Percentiles rank a stretch among this genome's conserved stretches.
phyloP scores from a whole-genome alignment of 2,329 filamentous ascomycete genomes.

The Talaromyces albobiverticillius region DNA sequence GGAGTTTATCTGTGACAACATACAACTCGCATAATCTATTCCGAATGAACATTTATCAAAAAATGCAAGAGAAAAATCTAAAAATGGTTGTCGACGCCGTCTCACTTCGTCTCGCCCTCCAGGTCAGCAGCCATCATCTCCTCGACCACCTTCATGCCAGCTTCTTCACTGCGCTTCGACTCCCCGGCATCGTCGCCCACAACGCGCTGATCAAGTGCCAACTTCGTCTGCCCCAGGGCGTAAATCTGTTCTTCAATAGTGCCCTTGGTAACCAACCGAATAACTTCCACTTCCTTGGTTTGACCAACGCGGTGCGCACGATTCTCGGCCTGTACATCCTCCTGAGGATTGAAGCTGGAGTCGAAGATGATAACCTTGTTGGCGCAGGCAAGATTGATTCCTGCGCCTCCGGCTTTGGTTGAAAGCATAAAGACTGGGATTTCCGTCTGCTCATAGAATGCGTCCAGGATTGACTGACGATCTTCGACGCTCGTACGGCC shows the following conservation, averaged over 20 bases:
- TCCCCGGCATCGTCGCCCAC: conserved; percentile 58
- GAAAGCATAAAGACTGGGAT: conserved; percentile 92
- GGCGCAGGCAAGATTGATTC: conserved; percentile 90
- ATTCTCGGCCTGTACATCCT: conserved; percentile 98
- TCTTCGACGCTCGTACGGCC: conserved; percentile 78
- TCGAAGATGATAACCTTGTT: conserved; percentile 99
- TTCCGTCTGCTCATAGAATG: conserved; percentile 70
- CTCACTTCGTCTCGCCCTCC: conserved; percentile 11
- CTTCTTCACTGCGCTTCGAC: conserved; percentile 48
- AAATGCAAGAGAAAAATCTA: too few species aligned
- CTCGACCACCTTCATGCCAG: conserved; percentile 49
- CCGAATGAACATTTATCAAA: too few species aligned
- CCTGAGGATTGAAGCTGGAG: conserved; percentile 94
- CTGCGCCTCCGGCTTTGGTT: conserved; percentile 92
- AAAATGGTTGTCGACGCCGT: too few species aligned
- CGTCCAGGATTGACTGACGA: conserved; percentile 83
- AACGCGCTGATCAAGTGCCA: conserved; percentile 78
- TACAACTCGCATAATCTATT: too few species aligned
- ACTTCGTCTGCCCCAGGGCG: conserved; percentile 85
- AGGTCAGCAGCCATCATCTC: conserved; percentile 49
- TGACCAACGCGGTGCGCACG: conserved; percentile 93
- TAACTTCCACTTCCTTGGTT: conserved; percentile 83
- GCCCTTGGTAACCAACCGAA: conserved; percentile 72
- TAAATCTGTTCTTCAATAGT: conserved; percentile 95
- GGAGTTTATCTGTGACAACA: too few species aligned